phyloP scores from a whole-genome alignment of 306 rosid genomes.

The Potentilla sterilis region DNA sequence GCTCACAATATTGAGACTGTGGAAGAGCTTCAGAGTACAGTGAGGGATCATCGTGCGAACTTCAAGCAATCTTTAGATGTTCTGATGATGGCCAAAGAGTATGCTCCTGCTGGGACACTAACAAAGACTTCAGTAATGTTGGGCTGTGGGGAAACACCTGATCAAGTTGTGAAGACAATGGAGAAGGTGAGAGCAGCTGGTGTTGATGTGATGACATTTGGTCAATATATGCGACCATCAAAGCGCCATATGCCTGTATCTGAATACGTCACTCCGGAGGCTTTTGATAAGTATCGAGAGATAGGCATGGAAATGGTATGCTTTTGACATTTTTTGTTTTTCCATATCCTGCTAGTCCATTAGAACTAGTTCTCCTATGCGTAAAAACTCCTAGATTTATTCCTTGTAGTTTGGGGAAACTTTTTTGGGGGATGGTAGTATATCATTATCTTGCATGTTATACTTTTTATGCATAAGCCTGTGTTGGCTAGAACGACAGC shows the following conservation, averaged over 20 bases:
- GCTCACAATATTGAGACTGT: slow-evolving; percentile 99
- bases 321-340: slow-evolving; percentile 4
- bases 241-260: slow-evolving; percentile 98
- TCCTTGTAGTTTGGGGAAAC: not conserved
- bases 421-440: not conserved
- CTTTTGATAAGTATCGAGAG: slow-evolving; percentile 74
- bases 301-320: slow-evolving; percentile 96
- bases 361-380: not conserved
- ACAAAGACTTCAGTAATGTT: slow-evolving; percentile 97
- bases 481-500: not conserved
- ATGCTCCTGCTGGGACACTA: slow-evolving; percentile 84
- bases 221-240: slow-evolving; percentile 98
- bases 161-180: slow-evolving; percentile 92
- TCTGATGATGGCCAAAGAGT: slow-evolving; percentile 82
- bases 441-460: not conserved
- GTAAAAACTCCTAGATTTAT: too few relatives aligned
- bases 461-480: not conserved
- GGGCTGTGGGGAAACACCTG: slow-evolving; percentile 98
- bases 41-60: slow-evolving; percentile 91
- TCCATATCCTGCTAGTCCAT: not conserved
- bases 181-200: slow-evolving; percentile 99
- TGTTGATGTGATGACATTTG: slow-evolving; percentile 96
- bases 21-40: slow-evolving; percentile 89
- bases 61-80: slow-evolving; percentile 90
- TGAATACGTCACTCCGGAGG: slow-evolving; percentile 93